Evolutionary conservation across 2,329 filamentous ascomycete genomes (phyloP), one percentile per base, ranked within the genome.

Genomic region (Mariannaea sp.): DNA sequence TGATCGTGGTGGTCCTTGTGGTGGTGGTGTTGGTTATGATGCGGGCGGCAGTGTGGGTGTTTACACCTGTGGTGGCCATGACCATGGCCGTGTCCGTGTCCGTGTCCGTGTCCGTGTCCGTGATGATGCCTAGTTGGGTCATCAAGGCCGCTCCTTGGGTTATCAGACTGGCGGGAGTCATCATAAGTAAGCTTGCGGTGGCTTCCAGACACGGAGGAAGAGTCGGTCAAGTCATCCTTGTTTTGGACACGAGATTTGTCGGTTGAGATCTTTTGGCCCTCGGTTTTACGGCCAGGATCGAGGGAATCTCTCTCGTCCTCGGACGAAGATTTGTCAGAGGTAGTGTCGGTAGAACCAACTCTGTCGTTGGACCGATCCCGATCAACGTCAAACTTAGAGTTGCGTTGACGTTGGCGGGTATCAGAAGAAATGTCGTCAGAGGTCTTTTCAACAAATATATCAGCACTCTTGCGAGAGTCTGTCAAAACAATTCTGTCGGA

Each of bases 71-170:
- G n/a, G 7, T 20, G 30, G 30, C 22, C 43, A 10, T 40, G 30
- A 17, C 10, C 9, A 7, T 56, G 46, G 24, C 50, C 43, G 7
- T 58, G 38, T 14, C 53, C 30, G 36, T 62, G 51, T 32, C 44
- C 14, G 35, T 63, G 61, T 32, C 55, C 44, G 22, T 58, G 38
- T 14, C 53, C 30, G 36, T 62, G 51, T 32, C 44, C 14, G 35
- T 63, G 61, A 32, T 59, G 53, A 20, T 59, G 57, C 14, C 45
- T 50, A 45, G 29, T 33, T 5, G 26, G 7, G 29, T n/a, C 5
- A n/a, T 24, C 9, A 35, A 35, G n/a, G 14, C n/a, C 3, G 16
- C 41, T n/a, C 29, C 5, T 13, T 5, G 7, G 10, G 29, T 12
- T 10, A 8, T n/a, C 29, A 12, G 29, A 5, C 29, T 32, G 7